Conservation (phyloP, 129 eudicot genomes). For the Pulicaria dysenterica region DNA sequence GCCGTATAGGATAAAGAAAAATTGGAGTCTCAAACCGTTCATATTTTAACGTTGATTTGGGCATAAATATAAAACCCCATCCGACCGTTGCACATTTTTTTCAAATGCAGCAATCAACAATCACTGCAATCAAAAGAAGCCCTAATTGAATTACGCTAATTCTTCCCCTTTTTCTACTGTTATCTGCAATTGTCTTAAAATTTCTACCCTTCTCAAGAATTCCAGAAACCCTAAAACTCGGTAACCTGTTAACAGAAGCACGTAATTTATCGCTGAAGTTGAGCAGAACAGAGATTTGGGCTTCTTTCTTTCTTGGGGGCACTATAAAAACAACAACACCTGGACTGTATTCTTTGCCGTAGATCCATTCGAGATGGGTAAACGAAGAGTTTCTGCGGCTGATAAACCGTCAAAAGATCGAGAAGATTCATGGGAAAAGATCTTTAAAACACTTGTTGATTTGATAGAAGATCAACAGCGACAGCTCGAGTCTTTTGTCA, state of each 20-base stretch:
- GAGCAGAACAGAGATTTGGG: not conserved
- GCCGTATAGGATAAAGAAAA: not conserved
- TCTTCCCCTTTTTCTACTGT: constrained; percentile 10
- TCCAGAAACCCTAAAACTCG: not conserved
- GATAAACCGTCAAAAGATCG: constrained; percentile 37
- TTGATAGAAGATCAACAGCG: constrained; percentile 44
- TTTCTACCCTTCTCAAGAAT: not conserved
- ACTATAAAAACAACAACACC: constrained; percentile 18
- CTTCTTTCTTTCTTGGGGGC: constrained; percentile 31
- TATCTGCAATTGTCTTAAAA: not conserved
- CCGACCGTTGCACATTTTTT: constrained; percentile 35
- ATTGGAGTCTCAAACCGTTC: not conserved
- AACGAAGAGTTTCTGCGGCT: constrained; percentile 24
- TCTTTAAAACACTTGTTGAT: constrained; percentile 51
- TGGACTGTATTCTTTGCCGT: constrained; percentile 15
- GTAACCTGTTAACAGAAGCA: not conserved
- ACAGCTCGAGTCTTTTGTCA: constrained; percentile 41
- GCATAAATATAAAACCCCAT: constrained; percentile 12
- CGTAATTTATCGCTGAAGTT: constrained; percentile 8
- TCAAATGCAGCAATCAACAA: constrained; percentile 10
- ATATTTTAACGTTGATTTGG: not conserved
- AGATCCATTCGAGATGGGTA: constrained; percentile 42
- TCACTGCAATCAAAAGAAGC: constrained; percentile 6
- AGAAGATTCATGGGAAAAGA: constrained; percentile 49
- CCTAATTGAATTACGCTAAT: constrained; percentile 22